Evolutionary conservation across 371 early-diverging fungal species (phyloP), one percentile per base, ranked within the genome.

Genomic region (Mortierella sp.): DNA sequence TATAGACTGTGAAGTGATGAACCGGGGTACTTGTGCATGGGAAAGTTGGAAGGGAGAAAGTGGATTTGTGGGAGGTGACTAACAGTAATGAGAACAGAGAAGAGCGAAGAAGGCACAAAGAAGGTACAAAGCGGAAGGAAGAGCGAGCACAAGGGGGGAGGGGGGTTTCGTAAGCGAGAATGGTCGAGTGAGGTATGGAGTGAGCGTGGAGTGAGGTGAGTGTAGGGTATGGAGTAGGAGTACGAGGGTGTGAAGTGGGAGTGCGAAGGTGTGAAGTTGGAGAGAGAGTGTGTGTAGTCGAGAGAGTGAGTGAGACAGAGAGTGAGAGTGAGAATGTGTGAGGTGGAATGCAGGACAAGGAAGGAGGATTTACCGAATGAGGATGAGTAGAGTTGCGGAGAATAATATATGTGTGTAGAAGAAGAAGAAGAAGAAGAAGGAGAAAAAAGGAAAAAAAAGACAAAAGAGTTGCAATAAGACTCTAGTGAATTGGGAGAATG

Each of bases 21-120:
- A 8, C 47, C 19, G 63, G 47, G 13, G 45, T 45, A 45, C 13
- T 15, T 62, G 45, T 22, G 41, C 45, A 62, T 62, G 62, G 62
- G 41, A 62, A 62, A 62, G 43, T 38, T 21, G 40, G n/a, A 19
- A 52, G 19, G n/a, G n/a, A 19, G 6, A 4, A n/a, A 4, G 52
- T 52, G 52, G 52, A 22, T 22, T 21, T 22, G 50, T 3, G 52
- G 8, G 33, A 60, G n/a, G 15, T 8, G 55, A 21, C n/a, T 36
- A 22, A 43, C 32, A 41, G 16, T 33, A 52, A 19, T n/a, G 41
- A 53, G 50, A 60, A 28, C 28, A 10, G 43, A 28, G 36, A 24
- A 52, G 22, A 9, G 45, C 53, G 45, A 19, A 32, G 36, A 21
- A 43, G 36, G 36, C 7, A 6, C 36, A 36, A 36, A 3, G 36